Evolutionary conservation across 352 stramenopile species (phyloP).

Genomic region (Globisporangium nagaii): DNA sequence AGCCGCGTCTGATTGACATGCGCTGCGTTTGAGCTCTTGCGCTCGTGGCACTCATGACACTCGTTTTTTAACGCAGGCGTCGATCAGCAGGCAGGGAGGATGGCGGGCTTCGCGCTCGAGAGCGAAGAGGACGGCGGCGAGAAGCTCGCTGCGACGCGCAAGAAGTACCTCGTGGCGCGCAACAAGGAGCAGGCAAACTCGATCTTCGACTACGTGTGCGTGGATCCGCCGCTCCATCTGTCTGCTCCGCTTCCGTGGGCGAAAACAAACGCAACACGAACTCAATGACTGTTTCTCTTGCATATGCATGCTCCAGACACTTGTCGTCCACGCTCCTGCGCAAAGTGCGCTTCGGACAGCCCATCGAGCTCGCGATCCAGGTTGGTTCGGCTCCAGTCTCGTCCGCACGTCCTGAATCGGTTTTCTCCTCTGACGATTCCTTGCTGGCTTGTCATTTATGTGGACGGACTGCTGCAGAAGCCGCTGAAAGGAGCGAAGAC

Average conservation of each 20-base stretch:
- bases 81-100: not conserved
- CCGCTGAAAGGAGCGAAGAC: not conserved
- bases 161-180: slow-evolving; percentile 26
- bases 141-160: slow-evolving; percentile 1
- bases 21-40: not conserved
- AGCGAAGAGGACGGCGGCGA: slow-evolving; percentile 2
- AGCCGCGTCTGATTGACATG: not conserved
- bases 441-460: too few relatives aligned
- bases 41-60: not conserved
- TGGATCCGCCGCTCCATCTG: too few relatives aligned
- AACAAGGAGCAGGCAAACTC: slow-evolving; percentile 24
- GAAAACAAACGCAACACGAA: too few relatives aligned
- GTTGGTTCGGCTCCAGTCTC: slow-evolving; percentile 13
- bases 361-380: slow-evolving; percentile 35
- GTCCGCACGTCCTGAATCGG: not conserved
- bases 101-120: slow-evolving; percentile 3
- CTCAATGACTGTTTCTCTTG: not conserved
- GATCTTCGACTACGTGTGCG: slow-evolving; percentile 72
- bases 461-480: not conserved
- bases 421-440: too few relatives aligned
- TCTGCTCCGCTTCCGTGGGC: too few relatives aligned
- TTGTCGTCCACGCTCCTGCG: slow-evolving; percentile 45
- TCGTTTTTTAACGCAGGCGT: not conserved
- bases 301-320: slow-evolving; percentile 20
- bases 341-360: slow-evolving; percentile 56